Evolutionary conservation across 352 stramenopile genomes (phyloP), one percentile per base, ranked within the genome.

Genomic region (Pseudoperonospora humuli): DNA sequence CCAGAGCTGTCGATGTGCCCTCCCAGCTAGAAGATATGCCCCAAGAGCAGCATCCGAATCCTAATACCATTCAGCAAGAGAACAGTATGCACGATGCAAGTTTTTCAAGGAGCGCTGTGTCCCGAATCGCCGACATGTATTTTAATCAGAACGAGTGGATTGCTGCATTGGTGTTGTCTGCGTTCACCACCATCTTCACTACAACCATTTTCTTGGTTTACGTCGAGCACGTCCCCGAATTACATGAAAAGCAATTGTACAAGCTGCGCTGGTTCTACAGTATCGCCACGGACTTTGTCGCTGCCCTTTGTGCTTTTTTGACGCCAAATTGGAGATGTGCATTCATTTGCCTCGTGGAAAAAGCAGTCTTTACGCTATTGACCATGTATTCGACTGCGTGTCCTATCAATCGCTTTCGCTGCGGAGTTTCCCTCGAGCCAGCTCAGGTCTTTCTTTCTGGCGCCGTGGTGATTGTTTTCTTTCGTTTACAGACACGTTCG

Each of bases 241-340:
- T 84, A 28, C 48, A 72, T 25, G 44, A 57, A 23, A 81, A 70
- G 32, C 63, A 85, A 24, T 40, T 85, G 26, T 85, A 71, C 57
- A 54, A 64, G 25, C 34, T 78, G 20, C 67, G 70, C 32, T 72
- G 62, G 54, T 68, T 83, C 37, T 85, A 83, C 48, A 61, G 67
- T 25, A 60, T 81, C 33, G 50, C 61, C 11, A 83, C 70, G 3
- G 71, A 84, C 53, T 84, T 75, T 38, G 58, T 86, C 1, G 54
- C 68, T 10, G 58, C 63, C 9, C 50, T 90, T 9, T 80, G 64
- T 24, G 70, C 66, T 5, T 57, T 76, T 14, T 74, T 69, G 28
- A 68, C 73, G 23, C 77, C 75, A 3, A 86, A 86, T 42, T 75
- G 71, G 70, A 69, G 64, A 23, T 86, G 77, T 60, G 73, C 75